Percentiles rank a stretch among this genome's conserved stretches.
Conservation (phyloP, 108 stramenopile species). For the Pseudonitzschia delicatissima region DNA sequence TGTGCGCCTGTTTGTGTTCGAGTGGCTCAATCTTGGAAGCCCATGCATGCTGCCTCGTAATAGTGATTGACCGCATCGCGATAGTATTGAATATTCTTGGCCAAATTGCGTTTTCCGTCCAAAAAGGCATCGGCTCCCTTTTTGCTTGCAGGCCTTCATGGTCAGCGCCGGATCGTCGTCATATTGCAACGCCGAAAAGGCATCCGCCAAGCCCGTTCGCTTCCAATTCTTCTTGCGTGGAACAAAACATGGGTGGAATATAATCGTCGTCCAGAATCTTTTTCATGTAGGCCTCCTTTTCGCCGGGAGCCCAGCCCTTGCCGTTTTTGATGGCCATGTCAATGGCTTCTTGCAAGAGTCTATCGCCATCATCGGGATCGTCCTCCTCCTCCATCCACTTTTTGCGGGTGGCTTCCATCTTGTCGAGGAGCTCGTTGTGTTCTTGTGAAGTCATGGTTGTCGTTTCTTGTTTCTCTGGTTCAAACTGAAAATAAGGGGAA, state of each 20-base stretch:
- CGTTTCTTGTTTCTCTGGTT: not conserved
- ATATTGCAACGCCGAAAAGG: slow-evolving; percentile 71
- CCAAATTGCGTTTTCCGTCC: slow-evolving; percentile 78
- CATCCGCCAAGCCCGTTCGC: slow-evolving; percentile 70
- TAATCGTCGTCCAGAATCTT: slow-evolving; percentile 82
- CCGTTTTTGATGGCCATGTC: slow-evolving; percentile 79
- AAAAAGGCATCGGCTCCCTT: slow-evolving; percentile 74
- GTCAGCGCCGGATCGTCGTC: slow-evolving; percentile 71
- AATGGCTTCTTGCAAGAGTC: slow-evolving; percentile 83
- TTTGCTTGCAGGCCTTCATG: slow-evolving; percentile 71
- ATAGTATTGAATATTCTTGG: slow-evolving; percentile 80
- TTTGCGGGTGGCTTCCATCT: slow-evolving; percentile 57
- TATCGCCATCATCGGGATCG: slow-evolving; percentile 47
- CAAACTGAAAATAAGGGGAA: no score
- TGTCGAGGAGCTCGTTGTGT: slow-evolving; percentile 52
- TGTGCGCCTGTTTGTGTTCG: slow-evolving; percentile 15
- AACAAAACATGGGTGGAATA: slow-evolving; percentile 85
- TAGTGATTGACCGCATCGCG: slow-evolving; percentile 90
- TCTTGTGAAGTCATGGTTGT: not conserved
- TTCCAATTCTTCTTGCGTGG: slow-evolving; percentile 67
- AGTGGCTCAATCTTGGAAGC: slow-evolving; percentile 70
- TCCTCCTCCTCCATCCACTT: slow-evolving; percentile 65
- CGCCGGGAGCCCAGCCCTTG: slow-evolving; percentile 82
- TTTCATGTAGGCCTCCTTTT: slow-evolving; percentile 81
- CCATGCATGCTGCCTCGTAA: slow-evolving; percentile 79